Evolutionary conservation across 257 asterid species (phyloP).

Genomic region (Solanum arcanum): DNA sequence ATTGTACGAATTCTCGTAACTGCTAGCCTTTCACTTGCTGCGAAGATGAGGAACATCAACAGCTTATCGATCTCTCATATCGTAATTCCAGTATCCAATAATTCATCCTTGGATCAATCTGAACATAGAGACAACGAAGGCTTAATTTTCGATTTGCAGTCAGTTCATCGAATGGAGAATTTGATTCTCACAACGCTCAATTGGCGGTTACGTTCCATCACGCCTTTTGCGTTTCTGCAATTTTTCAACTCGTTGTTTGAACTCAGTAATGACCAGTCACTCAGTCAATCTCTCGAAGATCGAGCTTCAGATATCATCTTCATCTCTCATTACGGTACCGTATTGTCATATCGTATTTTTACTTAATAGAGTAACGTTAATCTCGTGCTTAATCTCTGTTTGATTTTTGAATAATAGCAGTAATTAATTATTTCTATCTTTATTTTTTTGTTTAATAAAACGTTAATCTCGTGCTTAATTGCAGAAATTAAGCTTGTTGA

Average conservation of each 20-base stretch:
- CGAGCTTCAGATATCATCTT: constrained; percentile 32
- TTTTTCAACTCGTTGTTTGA: constrained; percentile 22
- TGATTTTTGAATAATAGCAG: not conserved
- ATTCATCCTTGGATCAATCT: not conserved
- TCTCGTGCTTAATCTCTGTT: not conserved
- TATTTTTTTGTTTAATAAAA: not conserved
- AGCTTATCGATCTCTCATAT: not conserved
- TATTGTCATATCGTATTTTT: not conserved
- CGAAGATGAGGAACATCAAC: constrained; percentile 38
- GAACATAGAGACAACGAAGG: constrained; percentile 27
- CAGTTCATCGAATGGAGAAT: constrained; percentile 40
- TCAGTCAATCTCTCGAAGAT: constrained; percentile 15
- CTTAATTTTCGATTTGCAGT: constrained; percentile 19
- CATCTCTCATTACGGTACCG: constrained; percentile 27
- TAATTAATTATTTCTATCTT: not conserved
- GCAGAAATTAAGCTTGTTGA: constrained; percentile 32
- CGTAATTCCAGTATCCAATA: not conserved
- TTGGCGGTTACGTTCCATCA: constrained; percentile 53
- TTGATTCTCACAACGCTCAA: constrained; percentile 34
- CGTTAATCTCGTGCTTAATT: not conserved
- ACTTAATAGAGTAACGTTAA: not conserved
- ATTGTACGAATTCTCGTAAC: constrained; percentile 30
- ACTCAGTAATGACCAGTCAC: constrained; percentile 6
- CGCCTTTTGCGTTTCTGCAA: constrained; percentile 45
- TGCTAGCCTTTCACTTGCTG: constrained; percentile 46